phyloP scores from a whole-genome alignment of 2,329 filamentous ascomycete genomes.

The Stagonosporopsis chrysanthemi region DNA sequence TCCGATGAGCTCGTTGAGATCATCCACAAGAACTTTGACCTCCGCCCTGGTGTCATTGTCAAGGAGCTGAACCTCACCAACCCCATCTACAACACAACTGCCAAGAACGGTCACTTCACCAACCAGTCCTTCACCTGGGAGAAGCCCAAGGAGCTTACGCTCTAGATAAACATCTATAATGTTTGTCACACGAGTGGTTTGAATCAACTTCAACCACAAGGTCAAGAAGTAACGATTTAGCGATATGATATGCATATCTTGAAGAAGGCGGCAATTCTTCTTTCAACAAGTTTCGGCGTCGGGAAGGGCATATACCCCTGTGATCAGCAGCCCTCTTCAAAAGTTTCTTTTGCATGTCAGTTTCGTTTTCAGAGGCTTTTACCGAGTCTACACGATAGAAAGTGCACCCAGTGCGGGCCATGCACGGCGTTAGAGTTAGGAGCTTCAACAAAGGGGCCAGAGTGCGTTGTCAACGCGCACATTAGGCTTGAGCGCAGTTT shows the following conservation, averaged over 20 bases:
- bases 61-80: conserved; percentile 93
- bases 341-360: conserved; percentile 42
- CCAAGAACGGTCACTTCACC: conserved; percentile 99
- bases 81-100: conserved; percentile 97
- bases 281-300: conserved; percentile 54
- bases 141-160: conserved; percentile 93
- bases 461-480: conserved; percentile 43
- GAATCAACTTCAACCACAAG: conserved; percentile 52
- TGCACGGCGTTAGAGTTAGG: conserved; percentile 27
- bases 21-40: conserved; percentile 95
- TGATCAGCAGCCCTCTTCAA: conserved; percentile 43
- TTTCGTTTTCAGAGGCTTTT: conserved; percentile 36
- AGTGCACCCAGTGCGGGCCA: conserved; percentile 27
- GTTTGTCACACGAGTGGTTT: conserved; percentile 45
- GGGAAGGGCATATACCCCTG: conserved; percentile 45
- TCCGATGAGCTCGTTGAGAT: conserved; percentile 95
- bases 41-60: conserved; percentile 97
- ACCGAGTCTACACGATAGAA: conserved; percentile 34
- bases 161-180: conserved; percentile 65
- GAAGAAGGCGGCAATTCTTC: conserved; percentile 44
- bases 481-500: conserved; percentile 22
- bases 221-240: conserved; percentile 39
- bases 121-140: conserved; percentile 99
- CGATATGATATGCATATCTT: conserved; percentile 49
- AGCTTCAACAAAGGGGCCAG: conserved; percentile 37